Conservation (phyloP, 495 filamentous ascomycete species). For the Platismatia glauca region DNA sequence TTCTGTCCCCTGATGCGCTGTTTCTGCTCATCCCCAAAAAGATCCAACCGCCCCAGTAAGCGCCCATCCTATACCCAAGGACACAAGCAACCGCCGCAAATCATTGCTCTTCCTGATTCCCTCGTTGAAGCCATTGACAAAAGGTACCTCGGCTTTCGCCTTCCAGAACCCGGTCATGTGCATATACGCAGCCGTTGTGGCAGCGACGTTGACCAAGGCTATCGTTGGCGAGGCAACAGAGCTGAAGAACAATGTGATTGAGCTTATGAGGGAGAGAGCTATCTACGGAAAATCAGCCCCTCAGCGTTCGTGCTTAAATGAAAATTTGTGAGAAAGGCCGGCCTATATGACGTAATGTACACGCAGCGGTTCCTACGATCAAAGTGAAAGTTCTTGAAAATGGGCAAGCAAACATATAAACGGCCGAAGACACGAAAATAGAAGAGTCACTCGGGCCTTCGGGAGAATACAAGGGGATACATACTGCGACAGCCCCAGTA, state of each 20-base stretch:
- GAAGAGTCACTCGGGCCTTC: background rate
- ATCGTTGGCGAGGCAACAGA: background rate
- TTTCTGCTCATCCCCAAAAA: background rate
- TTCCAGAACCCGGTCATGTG: slow-evolving; percentile 28
- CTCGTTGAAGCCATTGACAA: slow-evolving; percentile 31
- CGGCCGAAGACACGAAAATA: background rate
- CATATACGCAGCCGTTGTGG: slow-evolving; percentile 18
- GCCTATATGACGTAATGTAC: background rate
- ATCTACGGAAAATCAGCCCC: background rate
- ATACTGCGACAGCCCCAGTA: slow-evolving; percentile 25
- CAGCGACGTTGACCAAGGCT: background rate
- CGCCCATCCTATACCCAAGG: background rate
- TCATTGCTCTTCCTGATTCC: slow-evolving; percentile 26
- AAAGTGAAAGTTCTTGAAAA: too few species aligned
- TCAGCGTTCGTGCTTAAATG: background rate
- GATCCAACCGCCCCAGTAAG: background rate
- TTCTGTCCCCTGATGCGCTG: background rate
- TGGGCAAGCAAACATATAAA: background rate
- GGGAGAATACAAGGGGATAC: background rate
- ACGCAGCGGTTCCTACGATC: background rate
- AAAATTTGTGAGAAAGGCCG: background rate
- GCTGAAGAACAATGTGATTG: background rate
- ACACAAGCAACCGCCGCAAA: slow-evolving; percentile 2
- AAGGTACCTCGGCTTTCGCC: slow-evolving; percentile 28
- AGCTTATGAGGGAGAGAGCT: background rate